Evolutionary conservation across 345 rosid genomes (phyloP), one percentile per base, ranked within the genome.

Genomic region (Arabidopsis suecica): DNA sequence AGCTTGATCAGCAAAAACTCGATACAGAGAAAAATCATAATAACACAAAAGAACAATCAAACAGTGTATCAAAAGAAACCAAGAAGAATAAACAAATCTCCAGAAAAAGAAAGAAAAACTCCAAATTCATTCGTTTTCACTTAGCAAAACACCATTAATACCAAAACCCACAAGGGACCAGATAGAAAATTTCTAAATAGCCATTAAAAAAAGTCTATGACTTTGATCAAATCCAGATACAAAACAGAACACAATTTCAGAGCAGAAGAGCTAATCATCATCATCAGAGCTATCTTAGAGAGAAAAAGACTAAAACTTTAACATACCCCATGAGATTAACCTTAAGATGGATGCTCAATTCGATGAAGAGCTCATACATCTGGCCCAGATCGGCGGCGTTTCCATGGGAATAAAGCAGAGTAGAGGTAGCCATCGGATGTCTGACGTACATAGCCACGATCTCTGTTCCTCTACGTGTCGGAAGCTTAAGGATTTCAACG

Each of bases 381-480:
- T 95, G 97, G 6, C 99, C 98, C 83, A 95, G 88, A 89, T 92
- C 98, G 88, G 98, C 98, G 36, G 98, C 99, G 89, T 95, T 95
- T 3, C 99, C 99, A 75, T 95, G 99, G 23, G 98, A 95, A 82
- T 95, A 95, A 40, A 95, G 93, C 55, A 95, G 68, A 68, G 99
- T 92, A 34, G 96, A 82, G 61, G 87, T 86, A 32, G 99, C 99
- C 93, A 86, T 88, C 18, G 98, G 99, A 51, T 92, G 86, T 74
- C 96, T 81, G 23, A 92, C 82, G 58, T 92, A 93, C 61, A 93
- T 69, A 36, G 96, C 93, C 33, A 90, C 97, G 48, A 95, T 84
- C 91, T 92, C 94, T 1, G 88, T 82, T 28, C 98, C 91, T 55
- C 87, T 84, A 41, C 97, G 84, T 32, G 98, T 95, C 1, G 88